Evolutionary conservation across 495 filamentous ascomycete genomes (phyloP).

Genomic region (Tirmania nivea): DNA sequence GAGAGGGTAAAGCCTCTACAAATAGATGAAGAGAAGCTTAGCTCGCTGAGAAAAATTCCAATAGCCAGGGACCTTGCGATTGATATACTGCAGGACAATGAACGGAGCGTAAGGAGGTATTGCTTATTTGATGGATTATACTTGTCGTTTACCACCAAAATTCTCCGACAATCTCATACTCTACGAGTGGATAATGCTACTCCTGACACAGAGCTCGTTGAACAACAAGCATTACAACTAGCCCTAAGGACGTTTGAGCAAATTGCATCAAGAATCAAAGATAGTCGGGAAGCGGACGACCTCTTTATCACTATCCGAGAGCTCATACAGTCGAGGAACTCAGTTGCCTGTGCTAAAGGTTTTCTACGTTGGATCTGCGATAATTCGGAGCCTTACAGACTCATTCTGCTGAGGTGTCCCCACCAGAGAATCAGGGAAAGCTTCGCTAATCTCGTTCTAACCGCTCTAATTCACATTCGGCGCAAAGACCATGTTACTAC

Average conservation of each 20-base stretch:
- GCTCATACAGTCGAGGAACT: slow-evolving; percentile 27
- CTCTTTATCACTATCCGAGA: slow-evolving; percentile 33
- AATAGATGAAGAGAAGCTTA: slow-evolving; percentile 15
- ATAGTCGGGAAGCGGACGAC: slow-evolving; percentile 37
- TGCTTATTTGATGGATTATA: slow-evolving; percentile 62
- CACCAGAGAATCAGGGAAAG: slow-evolving; percentile 38
- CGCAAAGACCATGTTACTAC: slow-evolving; percentile 22
- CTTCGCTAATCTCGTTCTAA: slow-evolving; percentile 32
- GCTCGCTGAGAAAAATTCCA: slow-evolving; percentile 32
- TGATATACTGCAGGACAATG: slow-evolving; percentile 50
- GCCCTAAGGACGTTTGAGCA: slow-evolving; percentile 58
- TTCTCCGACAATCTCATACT: slow-evolving; percentile 31
- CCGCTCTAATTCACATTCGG: slow-evolving; percentile 29
- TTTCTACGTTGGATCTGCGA: slow-evolving; percentile 42
- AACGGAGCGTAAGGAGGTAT: slow-evolving; percentile 48
- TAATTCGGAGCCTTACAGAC: slow-evolving; percentile 35
- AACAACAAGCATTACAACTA: slow-evolving; percentile 40
- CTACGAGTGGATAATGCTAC: slow-evolving; percentile 24
- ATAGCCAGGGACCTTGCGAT: slow-evolving; percentile 34
- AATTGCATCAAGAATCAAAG: slow-evolving; percentile 52
- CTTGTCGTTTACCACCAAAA: slow-evolving; percentile 37
- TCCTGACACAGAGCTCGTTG: slow-evolving; percentile 30
- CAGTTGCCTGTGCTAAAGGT: slow-evolving; percentile 32
- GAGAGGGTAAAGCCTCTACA: slow-evolving; percentile 42
- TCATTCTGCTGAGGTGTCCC: slow-evolving; percentile 44